These are phyloP conservation scores for Cornus florida DNA, from an alignment of 148 eudicot genomes.

Conservation along the genomic window DNA sequence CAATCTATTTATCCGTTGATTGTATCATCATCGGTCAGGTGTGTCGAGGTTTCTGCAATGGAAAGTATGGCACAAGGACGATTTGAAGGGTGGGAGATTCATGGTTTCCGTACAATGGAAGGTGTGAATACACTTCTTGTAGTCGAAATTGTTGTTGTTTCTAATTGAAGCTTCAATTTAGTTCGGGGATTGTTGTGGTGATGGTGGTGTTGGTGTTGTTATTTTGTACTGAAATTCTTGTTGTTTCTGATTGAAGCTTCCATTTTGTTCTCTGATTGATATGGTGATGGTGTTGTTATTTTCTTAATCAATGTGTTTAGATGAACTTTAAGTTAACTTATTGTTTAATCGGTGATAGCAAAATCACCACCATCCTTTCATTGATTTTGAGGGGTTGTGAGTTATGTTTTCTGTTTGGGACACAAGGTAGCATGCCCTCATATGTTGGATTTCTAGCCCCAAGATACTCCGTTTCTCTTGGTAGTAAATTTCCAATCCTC, in stretches of 20 bases:
- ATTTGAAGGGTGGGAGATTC: slow-evolving; percentile 63
- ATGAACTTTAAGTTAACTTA: not conserved
- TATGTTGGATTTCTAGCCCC: too few relatives aligned
- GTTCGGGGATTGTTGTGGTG: not conserved
- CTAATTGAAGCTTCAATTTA: not conserved
- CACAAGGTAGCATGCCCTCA: too few relatives aligned
- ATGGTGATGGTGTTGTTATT: not conserved
- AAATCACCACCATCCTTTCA: too few relatives aligned
- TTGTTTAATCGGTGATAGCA: too few relatives aligned
- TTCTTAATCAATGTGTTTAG: not conserved
- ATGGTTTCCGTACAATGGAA: slow-evolving; percentile 72
- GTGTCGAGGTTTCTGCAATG: slow-evolving; percentile 23
- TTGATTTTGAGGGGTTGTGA: too few relatives aligned
- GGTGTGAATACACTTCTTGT: slow-evolving; percentile 28
- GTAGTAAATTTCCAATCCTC: too few relatives aligned
- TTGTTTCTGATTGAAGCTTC: not conserved
- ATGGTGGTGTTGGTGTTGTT: not conserved
- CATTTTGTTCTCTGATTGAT: not conserved
- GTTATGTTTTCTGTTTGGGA: too few relatives aligned
- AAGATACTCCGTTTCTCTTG: too few relatives aligned
- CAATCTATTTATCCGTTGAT: not conserved
- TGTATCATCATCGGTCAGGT: not conserved
- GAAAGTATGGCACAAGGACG: slow-evolving; percentile 26
- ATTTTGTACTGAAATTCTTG: too few relatives aligned
- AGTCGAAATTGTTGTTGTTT: not conserved